These are phyloP conservation scores for Sugiyamaella castrensis DNA, from an alignment of 1,139 yeast species.

Conservation along the genomic window DNA sequence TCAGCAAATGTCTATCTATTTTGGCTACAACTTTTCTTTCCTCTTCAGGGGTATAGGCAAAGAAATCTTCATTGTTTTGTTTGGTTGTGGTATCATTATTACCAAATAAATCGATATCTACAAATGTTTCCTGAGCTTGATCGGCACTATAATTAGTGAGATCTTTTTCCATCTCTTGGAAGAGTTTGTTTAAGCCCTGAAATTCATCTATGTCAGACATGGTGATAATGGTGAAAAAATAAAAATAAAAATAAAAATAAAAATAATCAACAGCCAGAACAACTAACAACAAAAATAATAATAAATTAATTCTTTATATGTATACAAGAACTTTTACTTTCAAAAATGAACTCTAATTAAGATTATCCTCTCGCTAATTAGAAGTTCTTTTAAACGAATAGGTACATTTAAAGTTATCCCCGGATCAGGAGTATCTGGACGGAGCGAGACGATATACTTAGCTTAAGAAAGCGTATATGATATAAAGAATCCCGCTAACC, in stretches of 20 bases:
- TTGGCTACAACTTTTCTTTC: conserved; percentile 21
- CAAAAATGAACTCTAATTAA: no score
- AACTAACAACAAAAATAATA: not conserved
- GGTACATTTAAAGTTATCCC: no score
- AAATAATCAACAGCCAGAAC: not conserved
- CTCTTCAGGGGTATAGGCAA: conserved; percentile 12
- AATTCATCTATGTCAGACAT: conserved; percentile 10
- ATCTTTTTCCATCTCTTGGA: conserved; percentile 17
- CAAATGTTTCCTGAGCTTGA: conserved; percentile 3
- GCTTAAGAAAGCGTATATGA: conserved; percentile 17
- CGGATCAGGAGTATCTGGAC: no score
- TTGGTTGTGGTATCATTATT: not conserved
- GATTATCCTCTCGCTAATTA: no score
- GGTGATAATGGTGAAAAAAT: no score
- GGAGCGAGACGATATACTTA: no score
- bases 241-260: not conserved
- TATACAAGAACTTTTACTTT: no score
- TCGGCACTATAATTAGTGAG: conserved; percentile 5
- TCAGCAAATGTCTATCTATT: conserved; percentile 27
- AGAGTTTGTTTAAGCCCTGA: conserved; percentile 13
- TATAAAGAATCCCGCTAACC: conserved; percentile 25
- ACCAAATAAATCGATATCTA: conserved; percentile 6
- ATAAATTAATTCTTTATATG: not conserved
- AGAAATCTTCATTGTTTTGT: conserved; percentile 1
- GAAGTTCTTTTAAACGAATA: no score